These are phyloP conservation scores for Aphanomyces cochlioides DNA, from an alignment of 352 stramenopile species.

Conservation along the genomic window DNA sequence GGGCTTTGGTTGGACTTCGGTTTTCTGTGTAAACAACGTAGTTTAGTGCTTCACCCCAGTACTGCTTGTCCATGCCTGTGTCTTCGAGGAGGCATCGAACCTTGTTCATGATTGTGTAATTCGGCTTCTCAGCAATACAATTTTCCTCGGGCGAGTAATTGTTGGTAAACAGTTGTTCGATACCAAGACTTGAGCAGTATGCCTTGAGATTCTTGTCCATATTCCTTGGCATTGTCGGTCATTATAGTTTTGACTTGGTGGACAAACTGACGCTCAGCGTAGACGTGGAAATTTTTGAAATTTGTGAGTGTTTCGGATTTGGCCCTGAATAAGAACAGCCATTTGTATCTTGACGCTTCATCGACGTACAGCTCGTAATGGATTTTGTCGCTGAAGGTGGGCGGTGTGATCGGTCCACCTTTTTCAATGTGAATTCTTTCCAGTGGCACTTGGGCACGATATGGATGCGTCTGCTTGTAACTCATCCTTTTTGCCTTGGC, in stretches of 20 bases:
- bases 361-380: conserved; percentile 35
- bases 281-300: conserved; percentile 28
- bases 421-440: conserved; percentile 31
- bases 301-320: conserved; percentile 33
- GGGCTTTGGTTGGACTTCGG: conserved; percentile 12
- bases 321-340: conserved; percentile 31
- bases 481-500: conserved; percentile 3
- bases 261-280: conserved; percentile 10
- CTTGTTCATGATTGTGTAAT: conserved; percentile 14
- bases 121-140: conserved; percentile 7
- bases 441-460: conserved; percentile 30
- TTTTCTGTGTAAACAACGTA: conserved; percentile 17
- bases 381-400: conserved; percentile 22
- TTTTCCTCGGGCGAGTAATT: conserved; percentile 14
- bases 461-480: conserved; percentile 15
- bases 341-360: conserved; percentile 32
- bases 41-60: conserved; percentile 11
- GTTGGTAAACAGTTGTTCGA: background rate
- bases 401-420: conserved; percentile 32
- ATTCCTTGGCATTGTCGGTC: conserved; percentile 33
- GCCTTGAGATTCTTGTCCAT: conserved; percentile 4
- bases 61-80: background rate
- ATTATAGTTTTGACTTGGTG: conserved; percentile 29
- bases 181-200: background rate
- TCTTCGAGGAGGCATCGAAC: background rate